phyloP scores from a whole-genome alignment of 306 rosid species.

The Cucurbita maxima region DNA sequence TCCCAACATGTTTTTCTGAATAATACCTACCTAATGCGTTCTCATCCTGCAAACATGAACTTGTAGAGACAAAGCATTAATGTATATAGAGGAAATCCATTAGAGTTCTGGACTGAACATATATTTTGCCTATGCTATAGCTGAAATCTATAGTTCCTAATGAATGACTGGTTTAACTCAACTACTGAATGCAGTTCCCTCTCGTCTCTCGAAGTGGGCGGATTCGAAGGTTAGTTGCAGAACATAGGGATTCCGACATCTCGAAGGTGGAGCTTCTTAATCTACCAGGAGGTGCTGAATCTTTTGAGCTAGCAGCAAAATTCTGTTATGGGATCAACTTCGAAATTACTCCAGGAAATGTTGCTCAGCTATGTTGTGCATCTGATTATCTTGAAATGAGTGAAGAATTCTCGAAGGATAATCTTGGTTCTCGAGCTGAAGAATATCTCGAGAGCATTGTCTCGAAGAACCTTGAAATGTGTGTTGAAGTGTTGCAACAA shows the following conservation, averaged over 20 bases:
- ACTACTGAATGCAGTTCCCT: slow-evolving; percentile 62
- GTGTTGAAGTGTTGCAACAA: slow-evolving; percentile 84
- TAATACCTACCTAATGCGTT: background rate
- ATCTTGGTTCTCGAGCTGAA: slow-evolving; percentile 67
- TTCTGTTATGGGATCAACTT: slow-evolving; percentile 95
- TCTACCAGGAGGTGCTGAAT: slow-evolving; percentile 87
- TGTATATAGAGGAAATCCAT: background rate
- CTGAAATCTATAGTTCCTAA: background rate
- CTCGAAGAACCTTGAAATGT: slow-evolving; percentile 87
- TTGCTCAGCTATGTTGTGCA: slow-evolving; percentile 77
- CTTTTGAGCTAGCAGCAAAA: slow-evolving; percentile 88
- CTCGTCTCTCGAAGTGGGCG: slow-evolving; percentile 95
- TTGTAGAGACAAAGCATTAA: background rate
- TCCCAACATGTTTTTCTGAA: background rate
- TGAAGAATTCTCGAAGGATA: slow-evolving; percentile 83
- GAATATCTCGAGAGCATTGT: slow-evolving; percentile 69
- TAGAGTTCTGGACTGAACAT: background rate
- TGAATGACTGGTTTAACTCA: slow-evolving; percentile 7
- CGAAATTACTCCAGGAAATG: slow-evolving; percentile 74
- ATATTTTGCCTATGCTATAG: background rate
- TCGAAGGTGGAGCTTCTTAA: slow-evolving; percentile 82
- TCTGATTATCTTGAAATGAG: slow-evolving; percentile 91
- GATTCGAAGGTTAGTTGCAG: slow-evolving; percentile 79
- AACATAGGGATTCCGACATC: slow-evolving; percentile 78
- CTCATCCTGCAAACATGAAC: background rate